Evolutionary conservation across 2,329 filamentous ascomycete genomes (phyloP).

Genomic region (Capronia americana): DNA sequence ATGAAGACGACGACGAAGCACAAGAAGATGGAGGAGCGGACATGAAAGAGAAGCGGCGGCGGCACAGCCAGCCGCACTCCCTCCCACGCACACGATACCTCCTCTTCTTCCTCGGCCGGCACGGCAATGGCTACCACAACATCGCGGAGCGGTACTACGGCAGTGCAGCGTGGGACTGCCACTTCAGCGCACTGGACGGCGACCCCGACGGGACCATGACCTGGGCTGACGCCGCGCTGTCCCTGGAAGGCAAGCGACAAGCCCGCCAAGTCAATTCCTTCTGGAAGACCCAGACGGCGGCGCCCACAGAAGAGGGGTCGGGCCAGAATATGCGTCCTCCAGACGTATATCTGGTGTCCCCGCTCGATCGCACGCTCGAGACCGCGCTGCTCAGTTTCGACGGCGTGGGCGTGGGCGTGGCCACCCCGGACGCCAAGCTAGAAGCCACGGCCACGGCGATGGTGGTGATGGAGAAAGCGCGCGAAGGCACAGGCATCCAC

Average conservation of each 20-base stretch:
- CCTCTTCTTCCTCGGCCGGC: constrained; percentile 65
- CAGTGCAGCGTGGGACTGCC: constrained; percentile 65
- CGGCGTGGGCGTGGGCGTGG: constrained; percentile 52
- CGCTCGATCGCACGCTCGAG: constrained; percentile 62
- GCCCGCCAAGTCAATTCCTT: constrained; percentile 56
- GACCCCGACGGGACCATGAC: constrained; percentile 54
- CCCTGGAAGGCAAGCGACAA: constrained; percentile 59
- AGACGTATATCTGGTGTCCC: constrained; percentile 63
- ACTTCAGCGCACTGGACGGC: constrained; percentile 65
- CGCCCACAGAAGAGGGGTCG: too few species aligned
- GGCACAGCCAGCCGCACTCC: constrained; percentile 4
- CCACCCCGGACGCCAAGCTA: background rate
- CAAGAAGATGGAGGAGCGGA: constrained; percentile 1
- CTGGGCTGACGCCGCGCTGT: constrained; percentile 67
- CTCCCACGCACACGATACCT: constrained; percentile 53
- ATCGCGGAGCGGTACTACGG: constrained; percentile 66
- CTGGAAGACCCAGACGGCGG: constrained; percentile 56
- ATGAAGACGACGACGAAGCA: constrained; percentile 5
- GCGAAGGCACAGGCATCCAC: constrained; percentile 66
- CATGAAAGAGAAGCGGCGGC: background rate
- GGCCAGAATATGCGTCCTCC: constrained; percentile 59
- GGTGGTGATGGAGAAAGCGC: constrained; percentile 63
- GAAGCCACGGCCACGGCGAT: constrained; percentile 50
- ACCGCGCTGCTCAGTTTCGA: constrained; percentile 62
- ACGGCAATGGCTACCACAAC: constrained; percentile 68